Conservation (phyloP, 805 yeast species). For the Candida insectalens region DNA sequence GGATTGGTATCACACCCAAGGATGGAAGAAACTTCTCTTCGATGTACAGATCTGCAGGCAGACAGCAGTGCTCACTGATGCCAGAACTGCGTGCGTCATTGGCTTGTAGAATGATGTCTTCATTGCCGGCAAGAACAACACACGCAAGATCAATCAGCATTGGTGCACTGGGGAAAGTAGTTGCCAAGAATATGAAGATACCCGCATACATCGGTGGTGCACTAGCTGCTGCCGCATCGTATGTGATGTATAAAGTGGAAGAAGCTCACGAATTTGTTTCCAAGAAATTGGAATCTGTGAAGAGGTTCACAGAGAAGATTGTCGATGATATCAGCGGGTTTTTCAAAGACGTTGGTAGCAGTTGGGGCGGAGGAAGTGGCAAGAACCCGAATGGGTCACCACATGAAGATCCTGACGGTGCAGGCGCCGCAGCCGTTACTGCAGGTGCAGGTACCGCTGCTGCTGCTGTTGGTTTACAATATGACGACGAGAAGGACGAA, state of each 20-base stretch:
- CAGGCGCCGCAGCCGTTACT: constrained; percentile 50
- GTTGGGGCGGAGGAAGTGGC: constrained; percentile 18
- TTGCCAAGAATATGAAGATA: constrained; percentile 43
- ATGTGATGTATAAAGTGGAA: constrained; percentile 83
- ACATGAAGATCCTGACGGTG: constrained; percentile 8
- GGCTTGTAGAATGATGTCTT: constrained; percentile 1
- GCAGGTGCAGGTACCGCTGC: constrained; percentile 31
- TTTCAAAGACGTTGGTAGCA: constrained; percentile 17
- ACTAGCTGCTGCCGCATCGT: constrained; percentile 89
- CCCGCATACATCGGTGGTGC: constrained; percentile 89
- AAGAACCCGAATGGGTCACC: constrained; percentile 6
- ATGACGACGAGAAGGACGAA: constrained; percentile 17
- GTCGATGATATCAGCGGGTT: constrained; percentile 33
- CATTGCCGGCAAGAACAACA: constrained; percentile 2
- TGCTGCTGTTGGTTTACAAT: constrained; percentile 11
- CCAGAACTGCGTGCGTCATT: not conserved
- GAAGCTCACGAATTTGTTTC: constrained; percentile 69
- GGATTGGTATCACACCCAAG: too few relatives aligned
- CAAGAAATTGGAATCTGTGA: constrained; percentile 52
- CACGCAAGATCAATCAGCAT: constrained; percentile 19
- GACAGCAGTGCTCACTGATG: not conserved
- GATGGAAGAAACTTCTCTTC: too few relatives aligned
- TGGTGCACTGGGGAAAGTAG: constrained; percentile 39
- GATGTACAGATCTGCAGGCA: not conserved
- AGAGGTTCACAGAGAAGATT: constrained; percentile 39